Conservation (phyloP, 2,329 filamentous ascomycete genomes). For the Hymenoscyphus scutula region DNA sequence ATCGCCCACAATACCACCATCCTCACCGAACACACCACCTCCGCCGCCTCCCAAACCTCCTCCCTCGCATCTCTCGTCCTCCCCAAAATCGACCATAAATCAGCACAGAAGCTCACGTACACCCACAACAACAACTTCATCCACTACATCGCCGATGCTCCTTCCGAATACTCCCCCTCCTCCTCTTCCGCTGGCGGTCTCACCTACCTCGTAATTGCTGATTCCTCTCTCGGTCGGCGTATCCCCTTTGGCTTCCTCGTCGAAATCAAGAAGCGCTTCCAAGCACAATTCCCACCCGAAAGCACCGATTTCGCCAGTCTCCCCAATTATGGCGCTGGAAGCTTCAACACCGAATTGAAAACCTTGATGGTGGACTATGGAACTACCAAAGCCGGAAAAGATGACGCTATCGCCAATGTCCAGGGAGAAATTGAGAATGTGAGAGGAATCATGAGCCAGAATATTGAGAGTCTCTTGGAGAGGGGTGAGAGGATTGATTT, state of each 20-base stretch:
- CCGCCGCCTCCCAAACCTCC: slow-evolving; percentile 77
- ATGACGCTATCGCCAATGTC: slow-evolving; percentile 80
- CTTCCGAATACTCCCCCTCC: slow-evolving; percentile 58
- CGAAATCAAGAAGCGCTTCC: slow-evolving; percentile 86
- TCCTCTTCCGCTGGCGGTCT: slow-evolving; percentile 70
- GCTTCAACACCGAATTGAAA: slow-evolving; percentile 79
- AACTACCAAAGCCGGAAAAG: slow-evolving; percentile 68
- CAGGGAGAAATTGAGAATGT: slow-evolving; percentile 91
- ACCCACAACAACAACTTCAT: slow-evolving; percentile 90
- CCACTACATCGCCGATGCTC: slow-evolving; percentile 88
- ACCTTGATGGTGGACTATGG: slow-evolving; percentile 80
- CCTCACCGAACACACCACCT: slow-evolving; percentile 86
- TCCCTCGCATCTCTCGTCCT: slow-evolving; percentile 91
- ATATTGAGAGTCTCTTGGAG: slow-evolving; percentile 87
- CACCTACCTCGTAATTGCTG: slow-evolving; percentile 88
- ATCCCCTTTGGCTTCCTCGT: slow-evolving; percentile 91
- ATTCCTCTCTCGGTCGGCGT: slow-evolving; percentile 76
- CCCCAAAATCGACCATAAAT: slow-evolving; percentile 82
- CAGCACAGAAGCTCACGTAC: slow-evolving; percentile 87
- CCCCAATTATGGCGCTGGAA: slow-evolving; percentile 85
- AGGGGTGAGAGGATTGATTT: slow-evolving; percentile 90
- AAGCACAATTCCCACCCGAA: slow-evolving; percentile 63
- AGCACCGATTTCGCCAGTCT: slow-evolving; percentile 72
- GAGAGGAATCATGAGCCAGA: slow-evolving; percentile 89
- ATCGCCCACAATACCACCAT: slow-evolving; percentile 94